These are phyloP conservation scores for Mycena galericulata DNA, from an alignment of 768 basidiomycete species.

Conservation along the genomic window DNA sequence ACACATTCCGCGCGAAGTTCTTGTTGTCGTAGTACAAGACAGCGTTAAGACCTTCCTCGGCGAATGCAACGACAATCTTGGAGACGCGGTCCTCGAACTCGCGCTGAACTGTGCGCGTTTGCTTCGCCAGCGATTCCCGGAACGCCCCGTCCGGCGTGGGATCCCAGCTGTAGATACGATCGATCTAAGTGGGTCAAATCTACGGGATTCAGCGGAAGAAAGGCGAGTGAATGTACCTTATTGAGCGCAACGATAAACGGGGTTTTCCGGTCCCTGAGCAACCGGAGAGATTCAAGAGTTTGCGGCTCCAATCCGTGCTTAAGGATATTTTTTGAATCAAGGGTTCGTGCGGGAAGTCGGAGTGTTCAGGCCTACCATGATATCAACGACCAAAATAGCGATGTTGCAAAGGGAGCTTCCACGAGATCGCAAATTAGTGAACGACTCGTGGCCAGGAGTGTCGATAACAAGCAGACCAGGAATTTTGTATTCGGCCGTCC, in stretches of 20 bases:
- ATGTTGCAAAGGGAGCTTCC: constrained; percentile 99
- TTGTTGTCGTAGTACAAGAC: constrained; percentile 98
- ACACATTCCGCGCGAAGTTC: constrained; percentile 92
- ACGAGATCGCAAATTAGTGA: constrained; percentile 95
- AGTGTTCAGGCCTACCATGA: constrained; percentile 70
- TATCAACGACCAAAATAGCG: constrained; percentile 98
- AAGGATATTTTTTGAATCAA: constrained; percentile 14
- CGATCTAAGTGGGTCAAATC: constrained; percentile 71
- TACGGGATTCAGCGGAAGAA: constrained; percentile 14
- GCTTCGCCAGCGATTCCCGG: constrained; percentile 89
- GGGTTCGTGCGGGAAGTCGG: not conserved
- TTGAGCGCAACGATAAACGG: constrained; percentile 99
- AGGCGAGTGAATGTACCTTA: constrained; percentile 66
- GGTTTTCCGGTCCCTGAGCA: constrained; percentile 93
- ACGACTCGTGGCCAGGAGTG: constrained; percentile 99
- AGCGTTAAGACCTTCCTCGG: constrained; percentile 97
- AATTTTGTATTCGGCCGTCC: constrained; percentile 91
- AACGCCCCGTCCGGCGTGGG: constrained; percentile 93
- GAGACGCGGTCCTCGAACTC: constrained; percentile 92
- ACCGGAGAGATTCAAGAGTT: constrained; percentile 93
- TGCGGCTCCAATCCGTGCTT: constrained; percentile 99
- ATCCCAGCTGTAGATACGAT: constrained; percentile 97
- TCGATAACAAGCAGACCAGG: constrained; percentile 97
- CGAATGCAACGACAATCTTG: constrained; percentile 91
- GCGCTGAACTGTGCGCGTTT: constrained; percentile 80